These are phyloP conservation scores for Xylaria digitata DNA, from an alignment of 2,329 filamentous ascomycete species.

Conservation along the genomic window DNA sequence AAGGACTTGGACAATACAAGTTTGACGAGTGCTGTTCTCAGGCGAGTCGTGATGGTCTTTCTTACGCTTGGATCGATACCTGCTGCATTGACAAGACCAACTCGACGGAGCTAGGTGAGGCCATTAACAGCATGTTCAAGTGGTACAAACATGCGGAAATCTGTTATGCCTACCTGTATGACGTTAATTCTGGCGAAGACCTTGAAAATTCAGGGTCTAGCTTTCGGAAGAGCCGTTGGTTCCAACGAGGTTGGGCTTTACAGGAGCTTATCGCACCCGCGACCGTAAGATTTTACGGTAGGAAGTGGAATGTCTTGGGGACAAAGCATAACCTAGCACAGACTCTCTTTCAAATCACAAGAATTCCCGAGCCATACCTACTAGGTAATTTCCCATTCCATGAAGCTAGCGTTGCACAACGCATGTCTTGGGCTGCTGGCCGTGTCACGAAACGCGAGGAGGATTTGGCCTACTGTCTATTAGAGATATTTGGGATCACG, in stretches of 20 bases:
- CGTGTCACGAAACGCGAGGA: constrained; percentile 21
- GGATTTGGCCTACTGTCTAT: constrained; percentile 27
- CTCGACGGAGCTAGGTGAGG: constrained; percentile 19
- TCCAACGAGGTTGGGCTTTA: constrained; percentile 19
- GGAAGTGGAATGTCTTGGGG: constrained; percentile 4
- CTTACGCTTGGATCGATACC: constrained; percentile 30
- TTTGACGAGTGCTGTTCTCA: constrained; percentile 12
- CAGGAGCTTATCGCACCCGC: constrained; percentile 28
- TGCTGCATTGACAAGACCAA: constrained; percentile 31
- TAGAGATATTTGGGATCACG: constrained; percentile 20
- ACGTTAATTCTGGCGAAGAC: constrained; percentile 7
- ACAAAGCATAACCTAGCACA: background rate
- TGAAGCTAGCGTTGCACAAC: constrained; percentile 25
- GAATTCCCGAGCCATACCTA: constrained; percentile 15
- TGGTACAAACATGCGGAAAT: constrained; percentile 19
- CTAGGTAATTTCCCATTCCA: background rate
- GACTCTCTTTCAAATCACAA: background rate
- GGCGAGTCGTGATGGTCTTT: constrained; percentile 1
- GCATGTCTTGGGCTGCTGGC: constrained; percentile 28
- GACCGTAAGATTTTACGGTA: background rate
- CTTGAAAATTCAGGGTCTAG: background rate
- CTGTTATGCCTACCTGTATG: constrained; percentile 26
- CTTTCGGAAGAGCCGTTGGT: constrained; percentile 28
- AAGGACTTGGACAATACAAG: background rate
- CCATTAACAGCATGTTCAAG: constrained; percentile 26